Evolutionary conservation across 2,329 filamentous ascomycete species (phyloP).

Genomic region (Tricladium varicosporioides): DNA sequence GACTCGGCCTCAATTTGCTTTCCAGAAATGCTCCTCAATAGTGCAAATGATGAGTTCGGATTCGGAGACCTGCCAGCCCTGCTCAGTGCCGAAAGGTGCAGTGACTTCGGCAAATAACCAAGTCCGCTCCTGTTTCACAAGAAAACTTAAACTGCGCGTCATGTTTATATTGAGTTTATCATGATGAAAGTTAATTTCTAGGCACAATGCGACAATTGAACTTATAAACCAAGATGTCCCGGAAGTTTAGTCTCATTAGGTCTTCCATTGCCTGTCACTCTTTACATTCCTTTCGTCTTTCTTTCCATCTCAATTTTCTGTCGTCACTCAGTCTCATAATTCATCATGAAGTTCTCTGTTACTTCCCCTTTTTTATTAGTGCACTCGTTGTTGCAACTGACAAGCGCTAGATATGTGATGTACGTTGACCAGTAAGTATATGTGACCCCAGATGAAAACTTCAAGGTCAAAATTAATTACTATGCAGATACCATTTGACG

Average conservation of each 20-base stretch:
- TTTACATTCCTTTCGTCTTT: slow-evolving; percentile 2
- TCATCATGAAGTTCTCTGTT: slow-evolving; percentile 14
- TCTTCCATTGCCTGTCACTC: not conserved
- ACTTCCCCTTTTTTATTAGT: slow-evolving; percentile 3
- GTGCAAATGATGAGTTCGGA: too few relatives aligned
- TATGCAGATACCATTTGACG: slow-evolving; percentile 4
- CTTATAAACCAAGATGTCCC: not conserved
- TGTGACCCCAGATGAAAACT: not conserved
- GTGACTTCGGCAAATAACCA: too few relatives aligned
- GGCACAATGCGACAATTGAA: too few relatives aligned
- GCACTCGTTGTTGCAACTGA: slow-evolving; percentile 9
- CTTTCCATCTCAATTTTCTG: not conserved
- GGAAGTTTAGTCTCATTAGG: not conserved
- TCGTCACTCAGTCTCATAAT: not conserved
- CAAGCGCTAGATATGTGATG: slow-evolving; percentile 28
- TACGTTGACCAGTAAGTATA: slow-evolving; percentile 18
- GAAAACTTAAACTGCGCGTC: too few relatives aligned
- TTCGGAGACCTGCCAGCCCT: too few relatives aligned
- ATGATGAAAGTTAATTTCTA: too few relatives aligned
- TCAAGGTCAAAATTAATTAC: not conserved
- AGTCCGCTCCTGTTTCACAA: too few relatives aligned
- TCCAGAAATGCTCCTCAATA: too few relatives aligned
- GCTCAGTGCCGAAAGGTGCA: too few relatives aligned
- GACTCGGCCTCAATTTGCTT: too few relatives aligned
- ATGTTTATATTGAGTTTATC: too few relatives aligned